Base-by-base conservation (phyloP, 2,329 filamentous ascomycete genomes). In the Xylariaceae sp. region DNA sequence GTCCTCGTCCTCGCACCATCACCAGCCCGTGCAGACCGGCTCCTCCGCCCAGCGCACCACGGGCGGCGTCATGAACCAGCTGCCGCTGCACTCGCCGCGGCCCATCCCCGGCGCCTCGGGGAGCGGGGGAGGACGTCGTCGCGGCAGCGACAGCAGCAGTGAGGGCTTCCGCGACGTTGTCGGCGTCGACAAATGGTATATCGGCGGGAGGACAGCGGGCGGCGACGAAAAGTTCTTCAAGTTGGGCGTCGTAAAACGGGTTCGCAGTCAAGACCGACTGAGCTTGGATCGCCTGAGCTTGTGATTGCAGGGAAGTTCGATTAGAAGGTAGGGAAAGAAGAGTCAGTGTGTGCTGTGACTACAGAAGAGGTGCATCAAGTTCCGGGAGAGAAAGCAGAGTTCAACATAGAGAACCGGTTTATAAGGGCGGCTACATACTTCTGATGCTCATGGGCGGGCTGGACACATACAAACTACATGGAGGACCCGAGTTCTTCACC, bases 191-290 rank as follows among this genome's bases (percentile, higher is more conserved):
- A 89, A 87, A 65, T 88, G 85, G 83, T 90, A 89, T 56, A 86
- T 90, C 41, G 86, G 86, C 17, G 86, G 86, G 6, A 70, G 84
- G 57, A 89, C 85, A 19, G 84, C 85, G 1, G 74, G 68, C 1
- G 86, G 86, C n/a, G 86, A 90, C 56, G 86, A 90, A 61, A 78
- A 79, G 56, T 89, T 88, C 66, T 90, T 89, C 64, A 88, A 88
- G 67, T 67, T 90, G 34, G 85, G 85, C 33, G 85, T 90, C 50
- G 80, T 90, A 37, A 78, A 81, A 60, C 69, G 85, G 41, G 80
- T 87, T 43, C 72, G 80, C 57, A 90, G 86, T 61, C 81, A 83
- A 41, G 86, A 89, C 59, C 74, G 85, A 32, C 63, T 89, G 54
- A 89, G 85, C 53, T 64, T 89, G 43, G 86, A 90, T 65, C 76